These are phyloP conservation scores for Plantago elongata DNA, from an alignment of 257 asterid species.

Conservation along the genomic window DNA sequence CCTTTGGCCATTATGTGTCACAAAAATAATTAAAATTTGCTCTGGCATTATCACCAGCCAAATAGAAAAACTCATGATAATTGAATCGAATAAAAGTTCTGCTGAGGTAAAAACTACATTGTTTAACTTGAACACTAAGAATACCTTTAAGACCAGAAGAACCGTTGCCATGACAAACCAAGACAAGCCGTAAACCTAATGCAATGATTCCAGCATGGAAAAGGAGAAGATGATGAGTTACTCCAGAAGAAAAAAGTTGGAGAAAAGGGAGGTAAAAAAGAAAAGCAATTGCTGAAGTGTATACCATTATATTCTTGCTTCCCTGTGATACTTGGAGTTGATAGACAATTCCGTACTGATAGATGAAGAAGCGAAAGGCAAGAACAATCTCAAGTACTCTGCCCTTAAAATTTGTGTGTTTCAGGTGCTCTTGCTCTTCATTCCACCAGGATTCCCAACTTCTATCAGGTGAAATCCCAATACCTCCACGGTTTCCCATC, in stretches of 20 bases:
- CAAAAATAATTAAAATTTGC: too few relatives aligned
- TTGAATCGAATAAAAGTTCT: not conserved
- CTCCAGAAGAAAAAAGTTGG: not conserved
- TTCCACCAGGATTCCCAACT: slow-evolving; percentile 99
- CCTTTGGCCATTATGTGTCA: too few relatives aligned
- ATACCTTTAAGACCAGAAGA: slow-evolving; percentile 82
- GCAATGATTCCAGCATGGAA: slow-evolving; percentile 22
- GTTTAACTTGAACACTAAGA: not conserved
- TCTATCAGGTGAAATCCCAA: slow-evolving; percentile 76
- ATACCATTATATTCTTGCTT: slow-evolving; percentile 61
- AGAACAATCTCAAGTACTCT: slow-evolving; percentile 75
- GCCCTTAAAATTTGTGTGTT: slow-evolving; percentile 62
- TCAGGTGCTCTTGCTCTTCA: slow-evolving; percentile 88
- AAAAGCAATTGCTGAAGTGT: slow-evolving; percentile 2
- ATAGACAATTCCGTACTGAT: slow-evolving; percentile 93
- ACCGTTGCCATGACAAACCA: slow-evolving; percentile 86
- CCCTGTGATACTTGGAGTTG: slow-evolving; percentile 83
- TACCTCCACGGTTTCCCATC: slow-evolving; percentile 99
- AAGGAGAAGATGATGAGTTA: slow-evolving; percentile 19
- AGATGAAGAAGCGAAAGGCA: slow-evolving; percentile 71
- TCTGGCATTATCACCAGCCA: too few relatives aligned
- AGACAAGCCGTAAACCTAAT: slow-evolving; percentile 89
- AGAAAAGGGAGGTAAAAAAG: not conserved
- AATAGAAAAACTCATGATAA: not conserved
- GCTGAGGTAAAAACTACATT: not conserved